Percentiles rank a stretch among this genome's conserved stretches.
phyloP scores from a whole-genome alignment of 257 asterid genomes.

The Linaria vulgaris region DNA sequence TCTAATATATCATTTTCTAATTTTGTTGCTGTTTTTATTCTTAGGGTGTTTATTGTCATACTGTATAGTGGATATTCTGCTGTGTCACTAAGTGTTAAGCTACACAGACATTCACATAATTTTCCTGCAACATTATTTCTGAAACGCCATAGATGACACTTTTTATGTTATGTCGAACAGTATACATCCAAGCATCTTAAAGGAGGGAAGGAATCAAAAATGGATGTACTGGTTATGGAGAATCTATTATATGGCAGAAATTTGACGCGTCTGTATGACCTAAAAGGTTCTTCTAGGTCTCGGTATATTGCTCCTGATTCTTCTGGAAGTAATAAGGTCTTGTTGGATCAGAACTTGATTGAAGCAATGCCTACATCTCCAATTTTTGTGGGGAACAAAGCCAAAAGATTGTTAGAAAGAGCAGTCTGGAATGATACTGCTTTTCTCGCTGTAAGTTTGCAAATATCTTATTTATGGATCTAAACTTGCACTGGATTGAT shows the following conservation, averaged over 20 bases:
- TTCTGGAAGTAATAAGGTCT: constrained; percentile 84
- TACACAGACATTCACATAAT: background rate
- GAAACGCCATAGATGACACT: constrained; percentile 18
- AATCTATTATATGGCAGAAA: constrained; percentile 88
- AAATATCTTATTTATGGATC: no score
- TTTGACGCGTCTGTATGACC: constrained; percentile 80
- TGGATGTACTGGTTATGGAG: constrained; percentile 95
- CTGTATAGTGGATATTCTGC: background rate
- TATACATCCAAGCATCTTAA: constrained; percentile 70
- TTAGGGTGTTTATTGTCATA: background rate
- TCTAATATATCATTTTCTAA: background rate
- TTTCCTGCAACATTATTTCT: constrained; percentile 19
- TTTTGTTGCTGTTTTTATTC: constrained; percentile 3
- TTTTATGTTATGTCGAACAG: constrained; percentile 40
- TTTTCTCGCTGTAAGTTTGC: constrained; percentile 80
- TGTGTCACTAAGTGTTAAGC: background rate
- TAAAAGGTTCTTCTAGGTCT: constrained; percentile 93
- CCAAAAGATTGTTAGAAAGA: constrained; percentile 78
- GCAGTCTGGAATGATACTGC: constrained; percentile 98
- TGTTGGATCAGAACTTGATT: constrained; percentile 91
- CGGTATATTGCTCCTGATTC: constrained; percentile 76
- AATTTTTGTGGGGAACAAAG: constrained; percentile 87
- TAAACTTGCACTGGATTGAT: constrained; percentile 12
- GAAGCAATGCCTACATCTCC: constrained; percentile 99
- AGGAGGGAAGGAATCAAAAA: constrained; percentile 92